Evolutionary conservation across 306 rosid genomes (phyloP), one percentile per base, ranked within the genome.

Genomic region (Vachellia pachyceras): DNA sequence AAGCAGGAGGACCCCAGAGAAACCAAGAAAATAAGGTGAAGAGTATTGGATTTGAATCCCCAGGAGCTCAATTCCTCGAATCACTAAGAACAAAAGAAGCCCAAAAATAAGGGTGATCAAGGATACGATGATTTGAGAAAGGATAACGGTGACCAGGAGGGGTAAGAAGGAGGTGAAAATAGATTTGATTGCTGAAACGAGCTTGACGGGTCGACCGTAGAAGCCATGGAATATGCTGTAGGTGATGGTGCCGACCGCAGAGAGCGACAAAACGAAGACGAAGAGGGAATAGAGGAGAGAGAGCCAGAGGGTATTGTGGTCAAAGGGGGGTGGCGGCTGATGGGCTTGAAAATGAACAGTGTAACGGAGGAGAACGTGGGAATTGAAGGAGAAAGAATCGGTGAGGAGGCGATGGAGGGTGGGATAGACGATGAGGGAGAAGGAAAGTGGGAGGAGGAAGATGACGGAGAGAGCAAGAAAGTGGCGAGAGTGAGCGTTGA

Each of bases 371-470:
- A 77, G 61, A 42, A 75, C 25, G 60, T 79, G 73, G 42, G 87
- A 10, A 79, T 50, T 79, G 65, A 57, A 11, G 0, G 71, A 20
- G 50, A 29, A 1, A 6, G 45, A 78, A 67, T 71, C 33, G 64
- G 66, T 9, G 63, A 87, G 73, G 78, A 90, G 93, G 69, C 55
- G 37, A 1, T 44, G 84, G 66, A 88, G 65, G 8, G 87, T 72
- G 6, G 89, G 90, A 79, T 3, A 83, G 80, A 89, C 72, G 75
- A 77, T 29, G 85, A 74, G 17, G 40, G 84, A 73, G 83, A 85
- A 88, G 11, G 88, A 86, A 73, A 86, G 79, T 7, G 97, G 95
- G 44, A 90, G 87, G 72, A 92, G 90, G 89, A 90, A 90, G 82
- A 88, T 82, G 71, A 89, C 79, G 33, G 80, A 76, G 81, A 92